Conservation (phyloP, 495 filamentous ascomycete species). For the Geopyxis carbonaria region DNA sequence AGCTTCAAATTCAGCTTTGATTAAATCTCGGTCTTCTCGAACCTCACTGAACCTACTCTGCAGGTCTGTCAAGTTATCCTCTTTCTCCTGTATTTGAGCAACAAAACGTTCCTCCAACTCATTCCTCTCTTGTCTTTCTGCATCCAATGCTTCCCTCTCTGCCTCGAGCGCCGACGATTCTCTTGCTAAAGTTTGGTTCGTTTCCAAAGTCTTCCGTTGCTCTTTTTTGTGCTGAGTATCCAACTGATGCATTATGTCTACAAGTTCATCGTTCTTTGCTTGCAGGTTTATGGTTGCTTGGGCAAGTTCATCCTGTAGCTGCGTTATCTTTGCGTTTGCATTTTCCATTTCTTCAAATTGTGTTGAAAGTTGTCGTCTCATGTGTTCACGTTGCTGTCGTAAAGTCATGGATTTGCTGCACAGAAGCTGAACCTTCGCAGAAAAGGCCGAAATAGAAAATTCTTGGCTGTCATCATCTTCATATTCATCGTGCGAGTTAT, state of each 20-base stretch:
- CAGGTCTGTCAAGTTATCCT: conserved; percentile 35
- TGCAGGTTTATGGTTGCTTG: too few species aligned
- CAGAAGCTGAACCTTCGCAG: conserved; percentile 58
- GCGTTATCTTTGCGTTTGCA: conserved; percentile 11
- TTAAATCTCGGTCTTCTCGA: conserved; percentile 30
- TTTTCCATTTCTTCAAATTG: conserved; percentile 54
- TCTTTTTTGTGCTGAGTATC: conserved; percentile 31
- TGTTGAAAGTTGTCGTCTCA: conserved; percentile 8
- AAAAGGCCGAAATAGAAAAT: conserved; percentile 53
- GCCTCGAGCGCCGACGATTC: conserved; percentile 25
- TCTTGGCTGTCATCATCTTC: conserved; percentile 29
- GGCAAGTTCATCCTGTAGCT: conserved; percentile 20
- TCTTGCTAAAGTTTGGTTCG: conserved; percentile 14
- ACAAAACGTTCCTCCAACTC: conserved; percentile 38
- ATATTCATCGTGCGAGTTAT: conserved; percentile 28
- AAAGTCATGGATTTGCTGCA: conserved; percentile 26
- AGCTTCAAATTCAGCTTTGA: conserved; percentile 17
- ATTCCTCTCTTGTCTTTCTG: conserved; percentile 32
- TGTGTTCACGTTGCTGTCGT: conserved; percentile 1
- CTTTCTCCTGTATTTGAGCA: conserved; percentile 26
- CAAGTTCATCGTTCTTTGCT: conserved; percentile 29
- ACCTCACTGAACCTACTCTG: conserved; percentile 31
- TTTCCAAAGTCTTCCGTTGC: conserved; percentile 24
- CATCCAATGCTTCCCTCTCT: conserved; percentile 43
- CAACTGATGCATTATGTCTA: conserved; percentile 32